Evolutionary conservation across 2,329 filamentous ascomycete species (phyloP), one percentile per base, ranked within the genome.

Genomic region (Fusarium globosum): DNA sequence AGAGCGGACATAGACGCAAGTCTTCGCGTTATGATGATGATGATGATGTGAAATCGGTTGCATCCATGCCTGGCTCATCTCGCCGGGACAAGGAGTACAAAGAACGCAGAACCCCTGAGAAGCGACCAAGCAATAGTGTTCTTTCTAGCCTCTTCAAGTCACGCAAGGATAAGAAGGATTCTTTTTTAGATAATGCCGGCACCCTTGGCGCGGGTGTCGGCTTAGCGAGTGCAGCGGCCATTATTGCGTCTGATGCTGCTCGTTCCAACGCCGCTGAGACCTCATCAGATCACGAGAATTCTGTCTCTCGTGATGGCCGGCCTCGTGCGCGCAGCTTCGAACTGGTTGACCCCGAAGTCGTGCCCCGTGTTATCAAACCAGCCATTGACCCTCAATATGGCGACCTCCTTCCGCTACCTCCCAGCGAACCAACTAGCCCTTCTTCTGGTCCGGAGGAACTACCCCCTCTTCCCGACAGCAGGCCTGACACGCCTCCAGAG

Each of bases 151-250:
- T 88, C 69, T 84, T 86, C 80, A 86, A 85, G 69, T 82, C 82
- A 16, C 82, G 82, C 73, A 83, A 82, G 56, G 82, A 83, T 64
- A 80, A 80, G 71, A 83, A 84, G 81, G 82, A 87, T 83, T 89
- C 89, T 91, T 91, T 92, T 91, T 91, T 91, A 91, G 90, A 83
- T 91, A 89, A 88, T 86, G 88, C 90, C 89, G 89, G 85, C 87
- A 91, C 87, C 87, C 85, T 88, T 89, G 89, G 89, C 89, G 88
- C 87, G 86, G 89, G 89, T 91, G 90, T 85, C 89, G 90, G 90
- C 88, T 80, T 88, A 82, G 86, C 85, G 84, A 85, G 86, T 82
- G 85, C 83, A 80, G 85, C 82, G 72, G 82, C 82, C 78, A 83
- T 81, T 67, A 73, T 82, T 73, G 79, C 81, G 77, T 80, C 82